Conservation (phyloP, 228 moss, liverwort and hornwort species). For the Sphagnum fallax region DNA sequence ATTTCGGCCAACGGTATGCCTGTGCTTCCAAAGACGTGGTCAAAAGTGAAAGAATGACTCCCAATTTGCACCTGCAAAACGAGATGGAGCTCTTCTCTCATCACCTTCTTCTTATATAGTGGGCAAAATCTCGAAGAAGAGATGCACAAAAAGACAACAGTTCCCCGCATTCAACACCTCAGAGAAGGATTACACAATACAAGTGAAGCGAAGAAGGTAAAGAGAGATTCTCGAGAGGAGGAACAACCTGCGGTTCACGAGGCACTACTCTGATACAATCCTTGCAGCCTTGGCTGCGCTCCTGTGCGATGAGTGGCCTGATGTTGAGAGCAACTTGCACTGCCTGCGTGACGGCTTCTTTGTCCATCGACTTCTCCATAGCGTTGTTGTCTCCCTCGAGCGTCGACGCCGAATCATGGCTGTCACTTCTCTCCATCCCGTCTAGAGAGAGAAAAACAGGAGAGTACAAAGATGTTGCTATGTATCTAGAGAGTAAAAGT, state of each 20-base stretch:
- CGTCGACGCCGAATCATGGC: slow-evolving; percentile 29
- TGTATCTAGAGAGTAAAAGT: too few species aligned
- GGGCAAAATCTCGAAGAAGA: not conserved
- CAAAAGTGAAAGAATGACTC: slow-evolving; percentile 91
- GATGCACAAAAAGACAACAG: not conserved
- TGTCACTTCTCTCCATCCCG: slow-evolving; percentile 29
- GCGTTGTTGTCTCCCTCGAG: slow-evolving; percentile 17
- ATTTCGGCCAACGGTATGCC: slow-evolving; percentile 54
- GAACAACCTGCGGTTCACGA: slow-evolving; percentile 67
- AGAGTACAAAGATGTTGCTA: too few species aligned
- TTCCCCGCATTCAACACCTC: not conserved
- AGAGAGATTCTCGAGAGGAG: not conserved
- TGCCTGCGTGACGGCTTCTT: slow-evolving; percentile 83
- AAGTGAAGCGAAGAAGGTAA: not conserved
- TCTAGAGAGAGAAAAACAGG: not conserved
- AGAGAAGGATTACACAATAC: not conserved
- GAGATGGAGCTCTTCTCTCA: not conserved
- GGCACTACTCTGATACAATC: slow-evolving; percentile 85
- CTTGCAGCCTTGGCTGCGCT: slow-evolving; percentile 96
- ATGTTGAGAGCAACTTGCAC: slow-evolving; percentile 93
- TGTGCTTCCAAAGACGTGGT: slow-evolving; percentile 87
- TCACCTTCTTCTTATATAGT: too few species aligned
- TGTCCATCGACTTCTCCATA: slow-evolving; percentile 47
- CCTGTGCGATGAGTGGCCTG: slow-evolving; percentile 78
- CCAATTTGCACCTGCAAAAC: slow-evolving; percentile 87